Evolutionary conservation across 768 basidiomycete genomes (phyloP), one percentile per base, ranked within the genome.

Genomic region (Cystobasidium tubakii): DNA sequence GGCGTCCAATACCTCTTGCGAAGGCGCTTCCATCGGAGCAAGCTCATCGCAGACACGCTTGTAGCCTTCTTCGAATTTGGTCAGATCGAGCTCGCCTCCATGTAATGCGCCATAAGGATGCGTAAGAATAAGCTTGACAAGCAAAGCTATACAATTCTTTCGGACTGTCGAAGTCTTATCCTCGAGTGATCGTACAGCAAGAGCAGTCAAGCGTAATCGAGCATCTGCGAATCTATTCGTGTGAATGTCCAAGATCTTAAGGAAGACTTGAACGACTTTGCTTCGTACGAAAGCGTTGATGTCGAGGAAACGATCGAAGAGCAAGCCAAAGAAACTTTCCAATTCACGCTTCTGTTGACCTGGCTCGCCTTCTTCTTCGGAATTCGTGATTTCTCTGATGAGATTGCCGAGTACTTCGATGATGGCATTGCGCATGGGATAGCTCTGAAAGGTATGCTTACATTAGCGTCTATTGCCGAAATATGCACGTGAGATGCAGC

Each of bases 341-440:
- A 96, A 86, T 79, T 93, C 88, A 78, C 82, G 81, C 69, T 81
- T 81, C 60, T 73, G 69, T 66, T 75, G 62, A 27, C 75, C 75
- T 25, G 77, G 75, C 34, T 66, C 78, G 67, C 79, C 77, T 60
- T 79, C 78, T 27, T 81, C 81, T 50, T 85, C 84, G 1, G 86
- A 84, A 23, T 82, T 79, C 0, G 89, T 87, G 15, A 97, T 86
- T 76, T 97, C 91, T 54, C 85, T 84, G 79, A 98, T 92, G 75
- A 98, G 86, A 73, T 84, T 83, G 4, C 91, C 92, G 46, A 98
- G 87, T 73, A 94, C 86, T 80, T 98, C 95, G 64, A 99, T 86
- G 71, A 99, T 85, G 0, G 92, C 91, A 83, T 92, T 89, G 50
- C 96, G 91, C 88, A 99, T 93, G 0, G 93, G 91, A 79, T 98